phyloP scores from a whole-genome alignment of 352 stramenopile species.

The Globisporangium cystogenes region DNA sequence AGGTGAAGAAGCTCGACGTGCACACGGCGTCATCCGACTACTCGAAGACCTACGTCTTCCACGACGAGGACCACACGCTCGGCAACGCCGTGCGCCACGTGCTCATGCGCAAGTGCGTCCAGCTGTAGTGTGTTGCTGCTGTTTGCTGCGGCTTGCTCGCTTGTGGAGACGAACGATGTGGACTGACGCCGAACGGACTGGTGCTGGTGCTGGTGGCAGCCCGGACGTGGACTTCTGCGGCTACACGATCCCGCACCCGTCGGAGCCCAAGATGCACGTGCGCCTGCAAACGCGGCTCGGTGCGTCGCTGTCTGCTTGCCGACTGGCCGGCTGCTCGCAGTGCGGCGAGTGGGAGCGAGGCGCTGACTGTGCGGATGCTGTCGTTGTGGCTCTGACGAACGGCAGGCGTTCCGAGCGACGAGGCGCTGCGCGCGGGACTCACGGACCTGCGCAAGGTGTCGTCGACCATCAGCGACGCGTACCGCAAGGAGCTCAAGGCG shows the following conservation, averaged over 20 bases:
- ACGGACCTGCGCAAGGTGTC: conserved; percentile 72
- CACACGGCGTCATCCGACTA: conserved; percentile 73
- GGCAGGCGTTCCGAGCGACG: conserved; percentile 50
- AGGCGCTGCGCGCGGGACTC: conserved; percentile 53
- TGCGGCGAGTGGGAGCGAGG: too few species aligned
- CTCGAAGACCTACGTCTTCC: conserved; percentile 86
- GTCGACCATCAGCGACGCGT: conserved; percentile 64
- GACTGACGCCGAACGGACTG: neutral
- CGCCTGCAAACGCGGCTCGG: conserved; percentile 86
- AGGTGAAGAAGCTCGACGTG: conserved; percentile 75
- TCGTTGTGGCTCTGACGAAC: neutral
- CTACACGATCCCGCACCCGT: conserved; percentile 95
- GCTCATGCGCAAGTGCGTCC: conserved; percentile 85
- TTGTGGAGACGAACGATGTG: neutral
- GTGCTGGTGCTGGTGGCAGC: conserved; percentile 20
- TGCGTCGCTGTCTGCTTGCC: conserved; percentile 8
- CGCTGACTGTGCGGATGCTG: neutral
- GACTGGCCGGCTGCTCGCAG: too few species aligned
- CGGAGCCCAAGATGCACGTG: conserved; percentile 93
- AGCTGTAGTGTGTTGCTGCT: neutral
- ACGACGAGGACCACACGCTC: conserved; percentile 89
- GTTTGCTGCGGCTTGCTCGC: neutral
- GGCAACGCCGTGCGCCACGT: conserved; percentile 91
- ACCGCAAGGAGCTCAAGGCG: conserved; percentile 78
- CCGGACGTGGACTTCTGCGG: conserved; percentile 91